Percentiles rank a stretch among this genome's conserved stretches.
Conservation (phyloP, 2,329 filamentous ascomycete species). For the Cladophialophora bantiana region DNA sequence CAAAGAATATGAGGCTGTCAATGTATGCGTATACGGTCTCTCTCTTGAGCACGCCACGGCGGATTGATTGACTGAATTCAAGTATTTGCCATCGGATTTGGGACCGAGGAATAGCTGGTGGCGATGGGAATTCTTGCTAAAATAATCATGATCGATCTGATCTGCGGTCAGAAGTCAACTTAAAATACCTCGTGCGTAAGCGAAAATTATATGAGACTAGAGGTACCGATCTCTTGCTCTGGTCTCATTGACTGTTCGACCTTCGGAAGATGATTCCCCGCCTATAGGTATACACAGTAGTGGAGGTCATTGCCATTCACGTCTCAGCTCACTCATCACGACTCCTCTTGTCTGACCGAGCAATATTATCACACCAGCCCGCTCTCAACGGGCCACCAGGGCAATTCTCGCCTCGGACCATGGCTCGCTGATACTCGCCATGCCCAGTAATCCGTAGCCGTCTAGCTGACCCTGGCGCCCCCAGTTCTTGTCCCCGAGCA, state of each 20-base stretch:
- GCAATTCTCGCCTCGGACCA: conserved; percentile 25
- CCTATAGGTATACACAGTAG: not conserved
- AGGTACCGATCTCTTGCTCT: conserved; percentile 13
- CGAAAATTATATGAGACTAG: conserved; percentile 12
- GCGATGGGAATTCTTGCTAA: conserved; percentile 8
- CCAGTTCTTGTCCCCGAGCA: not conserved
- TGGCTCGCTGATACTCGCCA: conserved; percentile 12
- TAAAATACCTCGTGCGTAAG: conserved; percentile 18
- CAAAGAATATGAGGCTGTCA: not conserved
- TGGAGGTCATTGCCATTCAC: not conserved
- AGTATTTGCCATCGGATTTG: not conserved
- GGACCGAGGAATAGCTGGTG: not conserved
- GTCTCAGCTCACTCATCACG: not conserved
- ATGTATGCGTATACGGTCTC: not conserved
- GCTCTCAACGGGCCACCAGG: not conserved
- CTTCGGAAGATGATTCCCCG: conserved; percentile 1
- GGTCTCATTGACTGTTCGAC: not conserved
- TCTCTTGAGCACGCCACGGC: too few relatives aligned
- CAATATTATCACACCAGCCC: not conserved
- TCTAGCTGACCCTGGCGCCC: not conserved
- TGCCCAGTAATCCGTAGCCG: not conserved
- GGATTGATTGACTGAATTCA: not conserved
- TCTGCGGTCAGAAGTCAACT: conserved; percentile 11
- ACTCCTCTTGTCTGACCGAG: not conserved
- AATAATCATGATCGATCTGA: conserved; percentile 17